Evolutionary conservation across 1,284 basidiomycete species (phyloP), one percentile per base, ranked within the genome.

Genomic region (Paramarasmius palmivorus): DNA sequence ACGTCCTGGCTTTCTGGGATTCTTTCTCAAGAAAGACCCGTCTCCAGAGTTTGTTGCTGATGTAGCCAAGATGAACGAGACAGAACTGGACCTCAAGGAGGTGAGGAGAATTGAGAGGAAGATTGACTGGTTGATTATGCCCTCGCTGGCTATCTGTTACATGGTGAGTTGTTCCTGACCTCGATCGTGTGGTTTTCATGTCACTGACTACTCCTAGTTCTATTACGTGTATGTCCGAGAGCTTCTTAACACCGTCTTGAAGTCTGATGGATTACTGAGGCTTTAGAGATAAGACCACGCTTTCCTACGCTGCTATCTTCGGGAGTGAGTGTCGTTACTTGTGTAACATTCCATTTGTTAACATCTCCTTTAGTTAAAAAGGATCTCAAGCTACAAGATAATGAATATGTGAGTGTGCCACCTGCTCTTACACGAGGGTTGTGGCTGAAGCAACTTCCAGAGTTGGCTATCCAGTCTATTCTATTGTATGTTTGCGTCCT

Each of bases 71-170:
- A 63, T 67, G 60, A 69, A 72, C 54, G 57, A 59, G 20, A 57
- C 58, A 2, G 61, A 59, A 14, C 60, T 73, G 20, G 68, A 73
- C 57, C 63, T 63, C 5, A 57, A 50, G 17, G 63, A 67, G 50
- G 68, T 73, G 26, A 68, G 66, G 54, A 53, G 69, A 57, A 63
- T 74, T 40, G 72, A 73, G 58, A 59, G 66, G 29, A 72, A 68
- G 57, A 57, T 74, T 6, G 71, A 67, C 58, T 54, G 62, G 56
- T 59, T 73, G 15, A 72, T 73, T 47, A 68, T 72, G 17, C 70
- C 72, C 9, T 63, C 68, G 23, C 64, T 75, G 20, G 61, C 65
- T n/a, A 61, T 74, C 32, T 73, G 73, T 57, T 77, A 76, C 56
- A 65, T 68, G 57, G 65, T 65, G n/a, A 23, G 36, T 51, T n/a